phyloP scores from a whole-genome alignment of 257 asterid genomes.

The Solanum corneliomulleri region DNA sequence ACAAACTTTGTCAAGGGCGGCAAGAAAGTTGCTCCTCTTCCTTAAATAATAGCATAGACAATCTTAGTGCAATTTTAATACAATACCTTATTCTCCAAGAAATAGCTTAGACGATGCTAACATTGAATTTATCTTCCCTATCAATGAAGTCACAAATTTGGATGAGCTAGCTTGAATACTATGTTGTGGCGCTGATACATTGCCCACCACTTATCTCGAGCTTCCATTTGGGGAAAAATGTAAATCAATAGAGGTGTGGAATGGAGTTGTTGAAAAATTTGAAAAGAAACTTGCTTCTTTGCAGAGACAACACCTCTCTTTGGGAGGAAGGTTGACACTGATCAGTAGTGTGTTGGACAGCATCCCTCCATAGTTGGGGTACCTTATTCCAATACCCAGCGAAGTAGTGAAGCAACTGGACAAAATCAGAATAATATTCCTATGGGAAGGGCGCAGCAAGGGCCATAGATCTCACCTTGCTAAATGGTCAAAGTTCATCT shows the following conservation, averaged over 20 bases:
- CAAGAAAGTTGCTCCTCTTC: background rate
- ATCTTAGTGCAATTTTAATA: background rate
- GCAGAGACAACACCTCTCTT: background rate
- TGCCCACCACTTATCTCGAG: background rate
- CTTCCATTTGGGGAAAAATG: background rate
- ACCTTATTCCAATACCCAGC: background rate
- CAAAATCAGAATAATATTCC: background rate
- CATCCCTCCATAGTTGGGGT: background rate
- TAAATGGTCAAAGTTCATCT: background rate
- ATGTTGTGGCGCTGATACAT: background rate
- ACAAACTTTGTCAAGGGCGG: background rate
- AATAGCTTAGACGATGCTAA: background rate
- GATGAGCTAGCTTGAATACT: background rate
- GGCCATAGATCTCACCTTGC: background rate
- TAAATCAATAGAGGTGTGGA: background rate
- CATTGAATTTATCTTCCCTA: background rate
- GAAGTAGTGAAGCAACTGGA: background rate
- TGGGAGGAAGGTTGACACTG: background rate
- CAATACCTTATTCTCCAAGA: background rate
- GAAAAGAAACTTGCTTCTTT: background rate
- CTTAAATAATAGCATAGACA: background rate
- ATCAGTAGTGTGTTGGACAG: background rate
- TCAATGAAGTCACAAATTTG: background rate
- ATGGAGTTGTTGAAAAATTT: background rate
- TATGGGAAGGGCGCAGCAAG: background rate